Base-by-base conservation (phyloP, 257 asterid species). In the Plantago ovata region DNA sequence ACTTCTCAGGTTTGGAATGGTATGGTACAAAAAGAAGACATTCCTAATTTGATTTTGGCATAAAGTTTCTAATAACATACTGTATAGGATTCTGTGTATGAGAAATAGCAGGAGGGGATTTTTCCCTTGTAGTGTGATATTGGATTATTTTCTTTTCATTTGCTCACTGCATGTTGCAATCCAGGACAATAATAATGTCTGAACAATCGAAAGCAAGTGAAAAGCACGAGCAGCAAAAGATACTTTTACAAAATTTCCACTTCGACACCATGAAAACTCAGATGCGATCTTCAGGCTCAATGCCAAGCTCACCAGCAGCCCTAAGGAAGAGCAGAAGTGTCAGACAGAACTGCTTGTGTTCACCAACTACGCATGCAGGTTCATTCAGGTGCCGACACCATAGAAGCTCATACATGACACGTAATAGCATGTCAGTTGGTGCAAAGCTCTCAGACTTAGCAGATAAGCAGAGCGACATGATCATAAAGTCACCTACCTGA, bases 341-440 rank as follows among this genome's bases (percentile, higher is more conserved):
- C 41, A 67, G 75, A 72, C 57, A 58, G 40, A 84, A 74, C 69
- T 87, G 95, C 58, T 61, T 87, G 69, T 87, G 96, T 75, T 79
- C 95, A 3, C 92, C 92, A 21, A 86, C 95, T 0, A 86, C 85
- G 3, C 93, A 83, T 7, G 81, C 51, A 0, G 93, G 93, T 32
- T 86, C 95, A 6, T 83, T 86, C 85, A 62, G 95, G 73, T 85
- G 92, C 75, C 67, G 89, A 42, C 70, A 73, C 71, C 95, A 85
- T 73, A 69, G 94, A 63, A 68, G 38, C 58, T 13, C 61, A 0
- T 65, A 76, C 14, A 55, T 78, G 16, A 67, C 39, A 19, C 77
- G 80, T 12, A 65, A 24, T 39, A 72, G 84, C 84, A 60, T 72
- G 71, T 81, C 94, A 3, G 69, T 84, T 0, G 86, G 86, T 15